Base-by-base conservation (phyloP, 2,329 filamentous ascomycete species). In the Colletotrichum sp. region DNA sequence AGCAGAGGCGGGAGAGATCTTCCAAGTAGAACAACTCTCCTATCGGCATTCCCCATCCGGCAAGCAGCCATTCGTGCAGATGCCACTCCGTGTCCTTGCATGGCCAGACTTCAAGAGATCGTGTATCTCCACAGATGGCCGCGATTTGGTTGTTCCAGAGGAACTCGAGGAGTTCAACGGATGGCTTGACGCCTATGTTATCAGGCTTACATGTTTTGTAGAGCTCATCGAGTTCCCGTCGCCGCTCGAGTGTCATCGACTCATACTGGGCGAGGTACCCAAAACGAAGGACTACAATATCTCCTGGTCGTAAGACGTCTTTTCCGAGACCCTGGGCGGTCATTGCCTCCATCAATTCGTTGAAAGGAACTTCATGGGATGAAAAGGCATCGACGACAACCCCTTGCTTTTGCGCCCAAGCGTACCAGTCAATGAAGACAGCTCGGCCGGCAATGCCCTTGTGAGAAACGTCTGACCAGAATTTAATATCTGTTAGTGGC, bases 401-500 rank as follows among this genome's bases (percentile, higher is more conserved):
- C 8, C 66, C 68, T 15, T 76, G 66, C 1, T 70, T 86, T 69
- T 89, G 85, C 15, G 89, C 87, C 77, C 88, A 91, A n/a, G 83
- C 78, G 5, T 85, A 86, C 68, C 88, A 92, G 80, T 92, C 91
- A 0, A 91, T 81, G 0, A 91, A 82, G 1, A 91, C 84, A 18
- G 88, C 89, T 1, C 89, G 86, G 4, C 89, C 89, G 3, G 86
- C 86, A 6, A 90, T 85, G 28, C 88, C 87, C 3, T 69, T 76
- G 21, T 24, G 32, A 12, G 59, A 44, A 7, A 64, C 13, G 10
- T 55, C 72, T 71, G 63, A 49, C 18, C 39, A n/a, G n/a, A 49
- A 49, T n/a, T n/a, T 10, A 49, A 12, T n/a, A n/a, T n/a, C 39
- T n/a, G 39, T 49, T n/a, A n/a, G 12, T 21, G 39, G 39, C 18